These are phyloP conservation scores for Fusarium siculi DNA, from an alignment of 2,329 filamentous ascomycete genomes.

Conservation along the genomic window DNA sequence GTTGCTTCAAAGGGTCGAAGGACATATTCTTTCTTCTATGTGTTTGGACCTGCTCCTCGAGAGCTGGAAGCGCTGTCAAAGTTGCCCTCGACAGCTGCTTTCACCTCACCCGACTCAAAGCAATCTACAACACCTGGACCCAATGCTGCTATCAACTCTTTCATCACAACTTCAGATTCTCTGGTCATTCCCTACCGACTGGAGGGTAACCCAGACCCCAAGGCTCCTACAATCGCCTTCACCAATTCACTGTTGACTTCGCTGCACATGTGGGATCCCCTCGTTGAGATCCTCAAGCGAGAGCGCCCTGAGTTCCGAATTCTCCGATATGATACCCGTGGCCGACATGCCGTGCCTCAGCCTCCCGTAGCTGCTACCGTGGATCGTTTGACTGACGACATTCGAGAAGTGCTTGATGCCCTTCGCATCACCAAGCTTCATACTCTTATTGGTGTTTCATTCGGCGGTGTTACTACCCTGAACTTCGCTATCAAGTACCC, in stretches of 20 bases:
- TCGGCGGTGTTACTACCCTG: constrained; percentile 82
- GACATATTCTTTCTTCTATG: constrained; percentile 79
- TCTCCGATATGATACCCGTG: constrained; percentile 81
- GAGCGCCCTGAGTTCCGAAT: constrained; percentile 74
- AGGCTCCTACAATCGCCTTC: constrained; percentile 79
- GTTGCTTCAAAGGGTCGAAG: constrained; percentile 68
- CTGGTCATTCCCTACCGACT: constrained; percentile 78
- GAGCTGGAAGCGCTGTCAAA: constrained; percentile 70
- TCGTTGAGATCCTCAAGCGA: constrained; percentile 70
- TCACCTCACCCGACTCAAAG: constrained; percentile 63
- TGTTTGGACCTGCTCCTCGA: constrained; percentile 79
- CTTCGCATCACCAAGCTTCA: constrained; percentile 75
- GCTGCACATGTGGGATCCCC: constrained; percentile 82
- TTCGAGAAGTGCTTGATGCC: constrained; percentile 72
- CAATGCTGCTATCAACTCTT: constrained; percentile 71
- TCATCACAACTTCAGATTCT: constrained; percentile 74
- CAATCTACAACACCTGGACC: constrained; percentile 65
- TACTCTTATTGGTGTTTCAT: constrained; percentile 78
- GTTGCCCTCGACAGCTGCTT: constrained; percentile 59
- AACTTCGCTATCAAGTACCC: constrained; percentile 77
- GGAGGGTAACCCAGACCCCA: constrained; percentile 74
- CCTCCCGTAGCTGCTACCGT: constrained; percentile 65
- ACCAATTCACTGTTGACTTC: constrained; percentile 84
- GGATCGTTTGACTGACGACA: constrained; percentile 74
- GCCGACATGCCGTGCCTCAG: constrained; percentile 64